phyloP scores from a whole-genome alignment of 495 filamentous ascomycete genomes.

The Chaetomidium leptoderma region DNA sequence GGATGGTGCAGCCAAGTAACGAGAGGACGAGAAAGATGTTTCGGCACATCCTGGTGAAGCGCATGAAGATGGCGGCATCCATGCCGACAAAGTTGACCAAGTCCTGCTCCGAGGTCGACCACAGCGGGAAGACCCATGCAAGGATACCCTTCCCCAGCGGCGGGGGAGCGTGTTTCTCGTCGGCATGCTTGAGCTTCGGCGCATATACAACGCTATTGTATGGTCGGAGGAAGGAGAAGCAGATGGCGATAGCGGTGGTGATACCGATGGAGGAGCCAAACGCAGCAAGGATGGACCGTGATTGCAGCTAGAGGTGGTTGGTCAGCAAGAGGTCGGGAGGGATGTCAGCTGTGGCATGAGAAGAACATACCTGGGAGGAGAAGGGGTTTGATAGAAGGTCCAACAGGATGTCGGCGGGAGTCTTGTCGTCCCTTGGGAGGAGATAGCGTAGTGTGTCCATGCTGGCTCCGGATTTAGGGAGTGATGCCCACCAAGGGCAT shows the following conservation, averaged over 20 bases:
- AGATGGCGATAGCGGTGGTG: slow-evolving; percentile 63
- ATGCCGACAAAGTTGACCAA: slow-evolving; percentile 76
- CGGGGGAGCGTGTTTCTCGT: slow-evolving; percentile 91
- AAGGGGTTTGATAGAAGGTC: slow-evolving; percentile 49
- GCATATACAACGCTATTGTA: slow-evolving; percentile 90
- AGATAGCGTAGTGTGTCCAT: slow-evolving; percentile 24
- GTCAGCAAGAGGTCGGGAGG: neutral
- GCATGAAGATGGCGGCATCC: slow-evolving; percentile 85
- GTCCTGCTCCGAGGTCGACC: slow-evolving; percentile 68
- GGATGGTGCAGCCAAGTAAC: slow-evolving; percentile 67
- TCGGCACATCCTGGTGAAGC: slow-evolving; percentile 86
- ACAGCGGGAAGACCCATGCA: slow-evolving; percentile 76
- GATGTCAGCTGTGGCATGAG: neutral
- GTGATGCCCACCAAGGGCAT: slow-evolving; percentile 15
- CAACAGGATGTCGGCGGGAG: slow-evolving; percentile 35
- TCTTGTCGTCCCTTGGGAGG: slow-evolving; percentile 24
- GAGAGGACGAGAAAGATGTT: slow-evolving; percentile 76
- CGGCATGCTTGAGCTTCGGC: slow-evolving; percentile 87
- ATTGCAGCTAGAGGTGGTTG: slow-evolving; percentile 27
- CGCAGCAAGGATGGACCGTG: slow-evolving; percentile 63
- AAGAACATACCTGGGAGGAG: slow-evolving; percentile 36
- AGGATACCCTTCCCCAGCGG: slow-evolving; percentile 78
- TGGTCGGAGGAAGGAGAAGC: slow-evolving; percentile 86
- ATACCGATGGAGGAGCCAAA: slow-evolving; percentile 76
- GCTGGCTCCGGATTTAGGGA: neutral